Evolutionary conservation across 495 filamentous ascomycete genomes (phyloP).

Genomic region (Entonaema liquescens): DNA sequence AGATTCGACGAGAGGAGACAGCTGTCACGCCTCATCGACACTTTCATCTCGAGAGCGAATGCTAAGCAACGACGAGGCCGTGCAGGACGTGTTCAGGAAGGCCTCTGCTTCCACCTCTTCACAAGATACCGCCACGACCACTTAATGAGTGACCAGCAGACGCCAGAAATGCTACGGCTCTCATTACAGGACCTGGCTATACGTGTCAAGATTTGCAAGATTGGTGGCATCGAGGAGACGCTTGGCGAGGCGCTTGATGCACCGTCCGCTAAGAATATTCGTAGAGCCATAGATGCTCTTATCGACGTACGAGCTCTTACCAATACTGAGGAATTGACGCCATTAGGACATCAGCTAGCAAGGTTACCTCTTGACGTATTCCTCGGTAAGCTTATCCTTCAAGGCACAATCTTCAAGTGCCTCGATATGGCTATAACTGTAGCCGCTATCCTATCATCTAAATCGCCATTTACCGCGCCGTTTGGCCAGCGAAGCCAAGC

Average conservation of each 20-base stretch:
- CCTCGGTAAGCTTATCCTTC: conserved; percentile 88
- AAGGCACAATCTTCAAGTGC: conserved; percentile 85
- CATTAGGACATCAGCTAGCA: conserved; percentile 84
- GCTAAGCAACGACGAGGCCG: conserved; percentile 92
- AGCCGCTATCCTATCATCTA: conserved; percentile 91
- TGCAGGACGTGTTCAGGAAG: conserved; percentile 94
- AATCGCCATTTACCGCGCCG: conserved; percentile 88
- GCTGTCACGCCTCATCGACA: conserved; percentile 86
- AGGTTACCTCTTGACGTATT: conserved; percentile 92
- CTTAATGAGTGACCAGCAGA: conserved; percentile 87
- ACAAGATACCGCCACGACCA: conserved; percentile 84
- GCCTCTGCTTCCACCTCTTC: conserved; percentile 94
- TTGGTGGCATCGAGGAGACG: conserved; percentile 89
- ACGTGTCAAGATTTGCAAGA: conserved; percentile 95
- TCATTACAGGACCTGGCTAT: conserved; percentile 94
- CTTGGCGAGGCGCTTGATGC: conserved; percentile 90
- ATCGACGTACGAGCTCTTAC: conserved; percentile 94
- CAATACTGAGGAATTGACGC: conserved; percentile 79
- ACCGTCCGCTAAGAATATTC: conserved; percentile 88
- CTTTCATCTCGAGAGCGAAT: conserved; percentile 92
- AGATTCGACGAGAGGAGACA: conserved; percentile 90
- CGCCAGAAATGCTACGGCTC: conserved; percentile 91
- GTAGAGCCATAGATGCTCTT: conserved; percentile 87
- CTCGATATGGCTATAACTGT: conserved; percentile 90
- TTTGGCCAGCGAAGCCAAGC: conserved; percentile 84